Conservation (phyloP, 495 filamentous ascomycete genomes). For the Annulohypoxylon stygium region DNA sequence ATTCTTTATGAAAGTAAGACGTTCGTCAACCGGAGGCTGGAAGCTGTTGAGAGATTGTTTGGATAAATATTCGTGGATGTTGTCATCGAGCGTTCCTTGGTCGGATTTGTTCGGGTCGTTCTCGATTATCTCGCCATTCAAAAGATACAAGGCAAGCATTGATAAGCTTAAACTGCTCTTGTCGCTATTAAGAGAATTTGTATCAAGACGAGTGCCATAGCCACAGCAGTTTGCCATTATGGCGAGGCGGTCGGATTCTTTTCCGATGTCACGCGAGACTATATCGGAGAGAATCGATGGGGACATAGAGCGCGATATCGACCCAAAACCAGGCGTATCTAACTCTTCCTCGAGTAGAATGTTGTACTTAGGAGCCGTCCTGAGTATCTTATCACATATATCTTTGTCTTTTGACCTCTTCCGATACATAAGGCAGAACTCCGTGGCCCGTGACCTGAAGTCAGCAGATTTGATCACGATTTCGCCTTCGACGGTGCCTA, state of each 20-base stretch:
- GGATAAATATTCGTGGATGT: constrained; percentile 47
- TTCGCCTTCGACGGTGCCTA: constrained; percentile 50
- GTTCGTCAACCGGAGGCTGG: constrained; percentile 45
- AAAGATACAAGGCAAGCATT: constrained; percentile 51
- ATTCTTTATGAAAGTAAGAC: constrained; percentile 52
- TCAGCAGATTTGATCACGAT: constrained; percentile 50
- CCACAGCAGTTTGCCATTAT: constrained; percentile 51
- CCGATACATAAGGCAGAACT: constrained; percentile 49
- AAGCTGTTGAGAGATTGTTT: constrained; percentile 46
- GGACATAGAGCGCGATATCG: constrained; percentile 50
- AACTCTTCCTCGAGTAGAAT: constrained; percentile 45
- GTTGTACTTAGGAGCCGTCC: constrained; percentile 48
- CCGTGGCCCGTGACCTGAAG: constrained; percentile 44
- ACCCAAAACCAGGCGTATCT: neutral
- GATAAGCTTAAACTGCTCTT: constrained; percentile 49
- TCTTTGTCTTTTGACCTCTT: constrained; percentile 29
- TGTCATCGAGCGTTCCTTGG: constrained; percentile 37
- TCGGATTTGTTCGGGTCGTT: constrained; percentile 36
- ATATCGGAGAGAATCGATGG: constrained; percentile 49
- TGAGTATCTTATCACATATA: constrained; percentile 46
- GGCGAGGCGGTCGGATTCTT: constrained; percentile 50
- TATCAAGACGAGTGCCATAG: constrained; percentile 50
- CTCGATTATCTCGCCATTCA: constrained; percentile 55
- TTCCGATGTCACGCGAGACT: constrained; percentile 34
- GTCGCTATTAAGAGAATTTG: constrained; percentile 38